Evolutionary conservation across 2,329 filamentous ascomycete genomes (phyloP).

Genomic region (Pseudomassariella vexata): DNA sequence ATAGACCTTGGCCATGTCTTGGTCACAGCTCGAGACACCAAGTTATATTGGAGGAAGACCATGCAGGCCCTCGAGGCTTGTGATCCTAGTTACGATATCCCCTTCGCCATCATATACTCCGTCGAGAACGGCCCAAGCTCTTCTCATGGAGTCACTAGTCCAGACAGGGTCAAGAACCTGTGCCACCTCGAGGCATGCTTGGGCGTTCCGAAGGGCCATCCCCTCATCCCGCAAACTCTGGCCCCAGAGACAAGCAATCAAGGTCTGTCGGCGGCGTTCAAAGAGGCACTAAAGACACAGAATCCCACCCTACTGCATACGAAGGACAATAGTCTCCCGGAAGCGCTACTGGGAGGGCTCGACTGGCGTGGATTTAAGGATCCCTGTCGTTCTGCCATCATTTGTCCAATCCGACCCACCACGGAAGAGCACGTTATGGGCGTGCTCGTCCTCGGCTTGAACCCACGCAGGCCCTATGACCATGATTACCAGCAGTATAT

Average conservation of each 20-base stretch:
- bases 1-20: conserved; percentile 40
- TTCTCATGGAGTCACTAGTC: conserved; percentile 9
- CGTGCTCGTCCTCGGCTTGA: conserved; percentile 64
- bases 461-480: conserved; percentile 66
- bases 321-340: conserved; percentile 49
- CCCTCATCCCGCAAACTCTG: conserved; percentile 32
- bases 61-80: conserved; percentile 37
- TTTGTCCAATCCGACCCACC: conserved; percentile 63
- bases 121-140: conserved; percentile 32
- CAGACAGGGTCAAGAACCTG: conserved; percentile 21
- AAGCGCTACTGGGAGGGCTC: conserved; percentile 51
- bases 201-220: conserved; percentile 37
- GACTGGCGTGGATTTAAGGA: conserved; percentile 60
- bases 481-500: conserved; percentile 67
- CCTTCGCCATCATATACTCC: conserved; percentile 45
- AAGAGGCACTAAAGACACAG: conserved; percentile 29
- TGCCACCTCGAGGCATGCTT: conserved; percentile 40
- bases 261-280: conserved; percentile 32
- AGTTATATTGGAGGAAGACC: conserved; percentile 41
- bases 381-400: conserved; percentile 57
- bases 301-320: conserved; percentile 35
- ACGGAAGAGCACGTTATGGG: conserved; percentile 62
- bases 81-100: conserved; percentile 41
- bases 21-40: conserved; percentile 34
- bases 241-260: conserved; percentile 29